Base-by-base conservation (phyloP, 345 rosid species). In the Melaleuca alternifolia region DNA sequence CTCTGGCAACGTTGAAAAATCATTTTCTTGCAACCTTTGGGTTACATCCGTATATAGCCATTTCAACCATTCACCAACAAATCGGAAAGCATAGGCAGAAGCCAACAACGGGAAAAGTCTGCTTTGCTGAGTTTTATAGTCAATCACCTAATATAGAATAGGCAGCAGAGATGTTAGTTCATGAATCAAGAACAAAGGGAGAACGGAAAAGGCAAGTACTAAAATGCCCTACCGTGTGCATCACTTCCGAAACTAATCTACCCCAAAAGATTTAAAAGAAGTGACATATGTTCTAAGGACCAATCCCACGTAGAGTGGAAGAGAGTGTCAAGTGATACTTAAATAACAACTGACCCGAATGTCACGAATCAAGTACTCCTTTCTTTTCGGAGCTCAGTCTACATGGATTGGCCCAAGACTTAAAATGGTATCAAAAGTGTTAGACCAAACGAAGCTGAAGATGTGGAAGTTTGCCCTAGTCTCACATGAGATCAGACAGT, bases 61-160 rank as follows among this genome's bases (percentile, higher is more conserved):
- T 61, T 95, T 95, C 91, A 98, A 94, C 99, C 99, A 96, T 91
- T 98, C 99, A 77, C 99, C 97, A 76, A 95, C 99, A 88, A 98
- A 95, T 91, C 99, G 94, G 87, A 95, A 98, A 87, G 99, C 99
- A 91, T 96, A 98, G 51, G 99, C 99, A 86, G 99, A 96, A 89
- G 99, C 99, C 91, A 98, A 93, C 94, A 98, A 92, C 88, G 99
- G 99, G 88, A 98, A 98, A 62, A 98, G 97, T 90, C 99, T 91
- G 90, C 88, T 94, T 89, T 98, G 99, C 92, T 98, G 99, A 86
- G 99, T 96, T 91, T 95, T 96, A 88, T 96, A 98, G 90, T 98
- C 95, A 89, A 98, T 95, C 93, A 98, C 99, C 99, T 98, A 91
- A 84, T 59, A 86, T 20, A 84, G 84, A 61, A 86, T 20, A 89